A percentile compares a stretch with the other conserved stretches of the same genome.
Evolutionary conservation across 495 filamentous ascomycete genomes (phyloP).

Genomic region (Penicillium daleae): DNA sequence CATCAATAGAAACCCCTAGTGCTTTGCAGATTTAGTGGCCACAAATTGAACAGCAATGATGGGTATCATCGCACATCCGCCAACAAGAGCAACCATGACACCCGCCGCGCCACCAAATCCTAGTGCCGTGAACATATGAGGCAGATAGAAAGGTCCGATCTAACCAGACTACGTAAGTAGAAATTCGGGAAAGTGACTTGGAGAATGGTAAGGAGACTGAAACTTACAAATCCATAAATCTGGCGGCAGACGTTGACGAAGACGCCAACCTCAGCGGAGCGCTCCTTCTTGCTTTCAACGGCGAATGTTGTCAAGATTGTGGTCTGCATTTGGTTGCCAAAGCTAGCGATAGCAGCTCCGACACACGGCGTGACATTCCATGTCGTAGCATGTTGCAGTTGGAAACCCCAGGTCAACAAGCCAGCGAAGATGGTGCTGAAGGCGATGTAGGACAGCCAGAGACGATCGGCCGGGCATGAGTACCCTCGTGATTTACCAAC

Average conservation of each 20-base stretch:
- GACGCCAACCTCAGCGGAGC: slow-evolving; percentile 34
- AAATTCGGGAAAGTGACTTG: neutral
- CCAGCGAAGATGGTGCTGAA: slow-evolving; percentile 31
- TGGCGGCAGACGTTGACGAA: slow-evolving; percentile 39
- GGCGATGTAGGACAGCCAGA: slow-evolving; percentile 42
- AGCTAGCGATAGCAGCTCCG: slow-evolving; percentile 38
- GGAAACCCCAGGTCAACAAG: slow-evolving; percentile 36
- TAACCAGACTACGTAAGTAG: neutral
- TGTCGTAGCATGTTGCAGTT: slow-evolving; percentile 28
- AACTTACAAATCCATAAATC: slow-evolving; percentile 41
- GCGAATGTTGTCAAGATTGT: slow-evolving; percentile 38
- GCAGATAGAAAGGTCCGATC: slow-evolving; percentile 42
- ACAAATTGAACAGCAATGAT: slow-evolving; percentile 32
- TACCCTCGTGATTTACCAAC: slow-evolving; percentile 19
- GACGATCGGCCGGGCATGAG: slow-evolving; percentile 32
- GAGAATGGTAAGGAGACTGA: neutral
- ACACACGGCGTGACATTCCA: slow-evolving; percentile 43
- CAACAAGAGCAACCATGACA: slow-evolving; percentile 37
- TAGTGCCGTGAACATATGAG: slow-evolving; percentile 35
- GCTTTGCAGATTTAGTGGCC: slow-evolving; percentile 7
- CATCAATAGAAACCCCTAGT: neutral
- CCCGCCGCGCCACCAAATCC: slow-evolving; percentile 35
- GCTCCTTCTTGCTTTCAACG: slow-evolving; percentile 35
- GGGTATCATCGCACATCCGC: slow-evolving; percentile 28
- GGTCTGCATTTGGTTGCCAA: slow-evolving; percentile 41